Conservation (phyloP, 2,329 filamentous ascomycete species). For the Hypoxylon sp. region DNA sequence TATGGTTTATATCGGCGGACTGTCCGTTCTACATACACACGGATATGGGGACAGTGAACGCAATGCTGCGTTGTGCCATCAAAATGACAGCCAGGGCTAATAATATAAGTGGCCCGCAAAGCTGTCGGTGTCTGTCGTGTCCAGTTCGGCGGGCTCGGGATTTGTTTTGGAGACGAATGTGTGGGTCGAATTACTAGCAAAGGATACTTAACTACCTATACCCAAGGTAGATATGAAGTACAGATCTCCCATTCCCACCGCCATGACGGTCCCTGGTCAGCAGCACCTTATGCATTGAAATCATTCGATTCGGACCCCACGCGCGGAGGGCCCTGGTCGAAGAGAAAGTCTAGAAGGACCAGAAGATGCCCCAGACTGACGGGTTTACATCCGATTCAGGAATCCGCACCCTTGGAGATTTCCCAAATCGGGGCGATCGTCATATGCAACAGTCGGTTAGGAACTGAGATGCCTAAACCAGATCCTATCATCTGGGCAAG, state of each 20-base stretch:
- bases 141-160: slow-evolving; percentile 35
- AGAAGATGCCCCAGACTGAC: slow-evolving; percentile 42
- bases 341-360: slow-evolving; percentile 42
- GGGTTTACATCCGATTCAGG: slow-evolving; percentile 46
- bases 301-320: slow-evolving; percentile 42
- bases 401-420: slow-evolving; percentile 35
- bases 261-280: slow-evolving; percentile 28
- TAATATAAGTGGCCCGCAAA: slow-evolving; percentile 38
- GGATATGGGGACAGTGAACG: slow-evolving; percentile 29
- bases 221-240: slow-evolving; percentile 26
- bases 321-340: slow-evolving; percentile 26
- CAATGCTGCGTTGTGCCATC: slow-evolving; percentile 35
- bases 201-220: background rate
- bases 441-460: slow-evolving; percentile 37
- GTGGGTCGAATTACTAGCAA: slow-evolving; percentile 25
- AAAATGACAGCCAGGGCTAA: slow-evolving; percentile 31
- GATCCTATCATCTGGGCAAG: slow-evolving; percentile 30
- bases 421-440: slow-evolving; percentile 42
- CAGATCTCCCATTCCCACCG: slow-evolving; percentile 36
- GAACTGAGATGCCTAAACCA: slow-evolving; percentile 29
- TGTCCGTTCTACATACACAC: slow-evolving; percentile 25
- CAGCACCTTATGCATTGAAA: slow-evolving; percentile 31
- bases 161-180: slow-evolving; percentile 19
- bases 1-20: slow-evolving; percentile 33
- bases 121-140: slow-evolving; percentile 31